Conservation (phyloP, 306 rosid genomes). For the Potentilla sterilis region DNA sequence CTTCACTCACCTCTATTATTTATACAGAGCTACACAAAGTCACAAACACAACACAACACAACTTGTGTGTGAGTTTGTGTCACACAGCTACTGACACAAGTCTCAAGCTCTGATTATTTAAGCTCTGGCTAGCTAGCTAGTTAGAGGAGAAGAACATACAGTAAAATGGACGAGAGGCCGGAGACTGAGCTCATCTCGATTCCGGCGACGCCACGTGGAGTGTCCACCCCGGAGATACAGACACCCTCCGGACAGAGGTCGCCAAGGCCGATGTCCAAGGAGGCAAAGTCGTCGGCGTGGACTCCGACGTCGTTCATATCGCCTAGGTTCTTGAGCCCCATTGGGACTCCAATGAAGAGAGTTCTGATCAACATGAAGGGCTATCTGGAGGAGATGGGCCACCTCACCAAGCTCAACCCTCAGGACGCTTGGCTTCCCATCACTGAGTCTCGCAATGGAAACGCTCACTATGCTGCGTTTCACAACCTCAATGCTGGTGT, state of each 20-base stretch:
- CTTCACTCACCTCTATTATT: constrained; percentile 4
- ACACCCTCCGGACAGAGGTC: constrained; percentile 94
- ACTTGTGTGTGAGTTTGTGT: background rate
- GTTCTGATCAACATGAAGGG: constrained; percentile 93
- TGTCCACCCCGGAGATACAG: constrained; percentile 85
- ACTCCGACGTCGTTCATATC: constrained; percentile 94
- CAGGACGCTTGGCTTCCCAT: constrained; percentile 99
- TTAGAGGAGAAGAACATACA: background rate
- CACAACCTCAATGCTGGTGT: constrained; percentile 98
- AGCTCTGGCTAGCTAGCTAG: background rate
- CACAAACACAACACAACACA: background rate
- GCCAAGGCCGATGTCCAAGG: constrained; percentile 72
- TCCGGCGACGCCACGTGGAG: constrained; percentile 87
- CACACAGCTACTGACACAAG: background rate
- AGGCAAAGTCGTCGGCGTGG: constrained; percentile 91
- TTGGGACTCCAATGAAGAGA: constrained; percentile 97
- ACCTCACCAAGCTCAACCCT: constrained; percentile 93
- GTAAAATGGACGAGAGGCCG: constrained; percentile 80
- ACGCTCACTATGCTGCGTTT: constrained; percentile 95
- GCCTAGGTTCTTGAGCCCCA: constrained; percentile 95
- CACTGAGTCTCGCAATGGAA: constrained; percentile 93
- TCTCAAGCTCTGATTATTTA: background rate
- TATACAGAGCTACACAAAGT: background rate
- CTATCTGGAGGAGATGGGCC: constrained; percentile 92
- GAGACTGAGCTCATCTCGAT: constrained; percentile 95